Evolutionary conservation across 495 filamentous ascomycete species (phyloP).

Genomic region (Aspergillus steynii): DNA sequence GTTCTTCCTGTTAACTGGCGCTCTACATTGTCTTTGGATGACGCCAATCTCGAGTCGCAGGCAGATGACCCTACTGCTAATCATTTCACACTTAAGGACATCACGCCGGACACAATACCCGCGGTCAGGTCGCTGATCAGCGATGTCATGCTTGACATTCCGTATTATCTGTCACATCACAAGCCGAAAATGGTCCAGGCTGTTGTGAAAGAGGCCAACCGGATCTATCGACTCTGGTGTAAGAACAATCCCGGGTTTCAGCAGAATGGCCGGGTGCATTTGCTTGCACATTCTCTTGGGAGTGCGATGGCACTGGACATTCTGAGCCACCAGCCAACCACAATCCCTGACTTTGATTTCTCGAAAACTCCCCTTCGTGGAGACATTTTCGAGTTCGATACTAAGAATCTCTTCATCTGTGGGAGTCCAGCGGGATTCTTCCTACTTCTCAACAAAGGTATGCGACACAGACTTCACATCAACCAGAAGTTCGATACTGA

Average conservation of each 20-base stretch:
- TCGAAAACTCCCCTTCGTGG: slow-evolving; percentile 47
- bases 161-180: slow-evolving; percentile 94
- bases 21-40: slow-evolving; percentile 79
- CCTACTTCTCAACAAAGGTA: slow-evolving; percentile 76
- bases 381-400: slow-evolving; percentile 85
- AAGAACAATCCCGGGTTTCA: slow-evolving; percentile 85
- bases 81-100: slow-evolving; percentile 78
- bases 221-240: slow-evolving; percentile 92
- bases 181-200: slow-evolving; percentile 92
- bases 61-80: slow-evolving; percentile 55
- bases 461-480: neutral
- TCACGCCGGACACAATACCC: slow-evolving; percentile 87
- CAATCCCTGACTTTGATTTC: slow-evolving; percentile 57
- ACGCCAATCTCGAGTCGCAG: slow-evolving; percentile 54
- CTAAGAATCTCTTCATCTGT: slow-evolving; percentile 81
- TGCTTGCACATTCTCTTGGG: slow-evolving; percentile 91
- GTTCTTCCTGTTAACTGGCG: slow-evolving; percentile 88
- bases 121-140: slow-evolving; percentile 87
- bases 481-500: neutral
- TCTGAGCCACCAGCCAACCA: slow-evolving; percentile 81
- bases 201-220: slow-evolving; percentile 87
- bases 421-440: slow-evolving; percentile 96
- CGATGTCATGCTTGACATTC: slow-evolving; percentile 97
- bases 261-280: slow-evolving; percentile 78
- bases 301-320: slow-evolving; percentile 93